Evolutionary conservation across 345 rosid species (phyloP).

Genomic region (Physaria fendleri): DNA sequence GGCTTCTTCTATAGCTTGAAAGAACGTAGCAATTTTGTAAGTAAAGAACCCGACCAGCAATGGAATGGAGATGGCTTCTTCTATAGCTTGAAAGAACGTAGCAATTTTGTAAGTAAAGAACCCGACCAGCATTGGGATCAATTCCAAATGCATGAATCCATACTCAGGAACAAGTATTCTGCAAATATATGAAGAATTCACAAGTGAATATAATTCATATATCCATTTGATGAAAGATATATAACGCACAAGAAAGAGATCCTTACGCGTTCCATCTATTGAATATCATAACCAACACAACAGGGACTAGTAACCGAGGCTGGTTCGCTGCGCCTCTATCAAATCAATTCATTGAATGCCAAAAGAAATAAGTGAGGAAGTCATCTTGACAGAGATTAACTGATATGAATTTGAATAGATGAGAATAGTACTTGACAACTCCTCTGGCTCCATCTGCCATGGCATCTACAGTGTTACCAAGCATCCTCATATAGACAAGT

Average conservation of each 20-base stretch:
- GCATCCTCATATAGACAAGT: constrained; percentile 71
- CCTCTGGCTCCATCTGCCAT: constrained; percentile 85
- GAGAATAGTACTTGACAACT: constrained; percentile 48
- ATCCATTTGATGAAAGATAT: not conserved
- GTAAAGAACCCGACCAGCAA: constrained; percentile 93
- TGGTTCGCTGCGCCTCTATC: constrained; percentile 79
- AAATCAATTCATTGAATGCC: constrained; percentile 11
- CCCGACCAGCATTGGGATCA: constrained; percentile 92
- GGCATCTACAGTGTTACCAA: constrained; percentile 81
- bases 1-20: constrained; percentile 77
- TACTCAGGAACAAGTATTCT: constrained; percentile 86
- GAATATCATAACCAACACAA: constrained; percentile 80
- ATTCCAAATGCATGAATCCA: constrained; percentile 62
- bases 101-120: constrained; percentile 92
- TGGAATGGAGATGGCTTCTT: constrained; percentile 69
- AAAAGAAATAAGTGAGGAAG: not conserved
- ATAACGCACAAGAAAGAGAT: not conserved
- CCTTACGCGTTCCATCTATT: constrained; percentile 89
- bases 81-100: constrained; percentile 79
- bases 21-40: constrained; percentile 83
- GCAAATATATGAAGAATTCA: constrained; percentile 17
- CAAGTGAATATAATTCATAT: not conserved
- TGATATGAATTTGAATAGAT: not conserved
- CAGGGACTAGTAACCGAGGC: constrained; percentile 89
- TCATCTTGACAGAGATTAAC: constrained; percentile 1